Percentiles rank a stretch among this genome's conserved stretches.
phyloP scores from a whole-genome alignment of 495 filamentous ascomycete species.

The Amniculicola lignicola region DNA sequence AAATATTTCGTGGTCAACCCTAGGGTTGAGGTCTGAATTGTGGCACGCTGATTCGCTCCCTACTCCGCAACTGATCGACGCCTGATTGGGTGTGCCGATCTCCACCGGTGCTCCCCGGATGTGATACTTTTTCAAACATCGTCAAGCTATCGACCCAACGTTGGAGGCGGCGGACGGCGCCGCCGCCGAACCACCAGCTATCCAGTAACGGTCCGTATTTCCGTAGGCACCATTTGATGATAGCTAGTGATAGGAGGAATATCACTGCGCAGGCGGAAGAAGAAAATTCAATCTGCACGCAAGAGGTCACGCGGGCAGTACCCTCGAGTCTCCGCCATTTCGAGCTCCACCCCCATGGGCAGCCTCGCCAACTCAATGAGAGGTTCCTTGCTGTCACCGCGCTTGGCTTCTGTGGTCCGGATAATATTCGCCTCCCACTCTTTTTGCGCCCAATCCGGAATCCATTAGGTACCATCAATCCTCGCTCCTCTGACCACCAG shows the following conservation, averaged over 20 bases:
- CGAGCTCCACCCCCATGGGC: slow-evolving; percentile 16
- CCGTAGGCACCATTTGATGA: slow-evolving; percentile 1
- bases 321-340: not conserved
- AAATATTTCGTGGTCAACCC: no score
- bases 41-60: slow-evolving; percentile 10
- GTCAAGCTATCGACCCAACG: no score
- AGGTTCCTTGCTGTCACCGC: slow-evolving; percentile 7
- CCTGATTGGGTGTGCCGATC: slow-evolving; percentile 23
- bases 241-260: no score
- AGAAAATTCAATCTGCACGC: slow-evolving; percentile 7
- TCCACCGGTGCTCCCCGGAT: no score
- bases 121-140: no score
- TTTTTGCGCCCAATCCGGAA: slow-evolving; percentile 2
- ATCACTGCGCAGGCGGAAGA: slow-evolving; percentile 10
- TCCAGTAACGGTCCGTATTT: slow-evolving; percentile 6
- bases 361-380: slow-evolving; percentile 1
- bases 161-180: no score
- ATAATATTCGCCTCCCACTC: slow-evolving; percentile 10
- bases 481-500: no score
- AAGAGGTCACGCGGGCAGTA: slow-evolving; percentile 14
- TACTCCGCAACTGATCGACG: not conserved
- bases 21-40: no score
- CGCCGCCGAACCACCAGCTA: no score
- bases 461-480: slow-evolving; percentile 12
- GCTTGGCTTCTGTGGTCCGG: not conserved